Conservation (phyloP, 257 asterid species). For the Avicennia marina region DNA sequence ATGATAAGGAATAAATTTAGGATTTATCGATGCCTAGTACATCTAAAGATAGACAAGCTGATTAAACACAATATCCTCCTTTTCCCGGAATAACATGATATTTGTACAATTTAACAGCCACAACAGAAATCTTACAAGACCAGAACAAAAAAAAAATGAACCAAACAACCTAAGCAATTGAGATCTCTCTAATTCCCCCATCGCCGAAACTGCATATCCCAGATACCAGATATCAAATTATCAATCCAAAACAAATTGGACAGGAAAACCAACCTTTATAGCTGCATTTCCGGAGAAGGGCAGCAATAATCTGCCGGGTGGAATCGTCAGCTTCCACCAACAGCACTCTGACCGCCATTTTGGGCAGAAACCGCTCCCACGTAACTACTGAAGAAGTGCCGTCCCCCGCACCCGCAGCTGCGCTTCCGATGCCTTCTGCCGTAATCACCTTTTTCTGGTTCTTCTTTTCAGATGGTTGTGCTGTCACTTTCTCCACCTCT, state of each 20-base stretch:
- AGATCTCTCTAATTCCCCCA: not conserved
- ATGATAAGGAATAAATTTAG: too few relatives aligned
- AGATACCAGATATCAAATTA: slow-evolving; percentile 6
- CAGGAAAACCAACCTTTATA: slow-evolving; percentile 59
- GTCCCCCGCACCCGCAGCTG: slow-evolving; percentile 22
- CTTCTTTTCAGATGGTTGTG: slow-evolving; percentile 4
- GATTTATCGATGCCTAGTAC: too few relatives aligned
- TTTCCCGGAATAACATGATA: too few relatives aligned
- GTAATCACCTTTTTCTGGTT: slow-evolving; percentile 6
- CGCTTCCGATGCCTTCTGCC: slow-evolving; percentile 22
- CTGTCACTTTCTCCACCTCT: slow-evolving; percentile 17
- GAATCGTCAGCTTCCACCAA: slow-evolving; percentile 95
- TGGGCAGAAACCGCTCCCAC: slow-evolving; percentile 89
- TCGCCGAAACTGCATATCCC: not conserved
- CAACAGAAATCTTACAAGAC: slow-evolving; percentile 6
- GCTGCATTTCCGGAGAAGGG: slow-evolving; percentile 94
- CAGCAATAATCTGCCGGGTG: slow-evolving; percentile 86
- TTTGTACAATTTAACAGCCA: slow-evolving; percentile 6
- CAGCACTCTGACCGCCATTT: slow-evolving; percentile 71
- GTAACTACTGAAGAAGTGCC: slow-evolving; percentile 28
- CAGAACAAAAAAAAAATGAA: not conserved
- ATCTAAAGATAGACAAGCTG: too few relatives aligned
- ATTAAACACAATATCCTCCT: too few relatives aligned
- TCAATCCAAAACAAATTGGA: not conserved
- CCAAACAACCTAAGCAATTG: not conserved